A percentile compares a stretch with the other conserved stretches of the same genome.
Evolutionary conservation across 192 early-diverging fungal genomes (phyloP).

Genomic region (Oehlia diaphana): DNA sequence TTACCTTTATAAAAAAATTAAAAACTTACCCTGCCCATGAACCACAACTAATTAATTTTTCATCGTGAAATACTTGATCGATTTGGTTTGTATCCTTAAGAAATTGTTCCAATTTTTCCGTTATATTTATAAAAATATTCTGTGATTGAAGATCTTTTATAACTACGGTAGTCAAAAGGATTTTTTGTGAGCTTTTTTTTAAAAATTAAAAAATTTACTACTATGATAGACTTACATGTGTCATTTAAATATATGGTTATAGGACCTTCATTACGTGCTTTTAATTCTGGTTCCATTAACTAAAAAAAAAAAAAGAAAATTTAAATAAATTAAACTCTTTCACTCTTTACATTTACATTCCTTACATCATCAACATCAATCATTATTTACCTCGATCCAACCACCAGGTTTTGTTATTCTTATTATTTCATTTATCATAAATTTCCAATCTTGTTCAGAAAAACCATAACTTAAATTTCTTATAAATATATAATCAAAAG

Average conservation of each 20-base stretch:
- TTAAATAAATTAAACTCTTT: background rate
- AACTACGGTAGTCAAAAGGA: background rate
- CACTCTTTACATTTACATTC: no score
- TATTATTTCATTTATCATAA: constrained; percentile 18
- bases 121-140: background rate
- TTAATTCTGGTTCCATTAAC: background rate
- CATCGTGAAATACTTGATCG: background rate
- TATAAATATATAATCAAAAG: constrained; percentile 38
- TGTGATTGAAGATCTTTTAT: background rate
- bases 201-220: no score
- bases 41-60: background rate
- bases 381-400: constrained; percentile 4
- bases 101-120: background rate
- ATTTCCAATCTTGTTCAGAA: constrained; percentile 19
- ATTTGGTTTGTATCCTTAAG: background rate
- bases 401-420: constrained; percentile 29
- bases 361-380: no score
- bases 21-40: background rate
- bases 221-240: background rate
- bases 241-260: background rate
- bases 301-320: background rate
- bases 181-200: no score
- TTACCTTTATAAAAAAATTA: background rate
- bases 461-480: constrained; percentile 32
- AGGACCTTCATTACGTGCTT: background rate